Evolutionary conservation across 2,329 filamentous ascomycete genomes (phyloP).

Genomic region (Coccinonectria pachysandricola): DNA sequence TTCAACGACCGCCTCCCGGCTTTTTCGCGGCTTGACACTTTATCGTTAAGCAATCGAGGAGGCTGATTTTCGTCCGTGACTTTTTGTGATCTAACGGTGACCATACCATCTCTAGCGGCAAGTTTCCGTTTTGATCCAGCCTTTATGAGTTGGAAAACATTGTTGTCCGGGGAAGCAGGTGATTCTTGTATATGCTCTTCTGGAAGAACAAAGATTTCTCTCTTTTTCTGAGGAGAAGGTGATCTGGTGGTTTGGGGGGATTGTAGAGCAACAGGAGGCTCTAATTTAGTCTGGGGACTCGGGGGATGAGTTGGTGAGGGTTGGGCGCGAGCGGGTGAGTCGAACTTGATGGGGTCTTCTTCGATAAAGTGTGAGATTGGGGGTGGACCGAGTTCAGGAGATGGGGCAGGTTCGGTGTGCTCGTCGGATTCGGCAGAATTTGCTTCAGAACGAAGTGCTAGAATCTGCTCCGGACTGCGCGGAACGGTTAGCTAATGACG

Average conservation of each 20-base stretch:
- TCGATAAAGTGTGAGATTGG: slow-evolving; percentile 50
- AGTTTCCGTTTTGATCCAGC: slow-evolving; percentile 49
- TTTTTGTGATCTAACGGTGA: slow-evolving; percentile 20
- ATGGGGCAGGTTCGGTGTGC: too few relatives aligned
- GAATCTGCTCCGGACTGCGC: slow-evolving; percentile 48
- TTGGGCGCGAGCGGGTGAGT: slow-evolving; percentile 30
- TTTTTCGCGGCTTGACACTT: slow-evolving; percentile 24
- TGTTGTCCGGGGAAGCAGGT: slow-evolving; percentile 4
- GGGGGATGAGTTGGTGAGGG: slow-evolving; percentile 5
- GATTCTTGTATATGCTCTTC: slow-evolving; percentile 2
- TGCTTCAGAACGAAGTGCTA: slow-evolving; percentile 43
- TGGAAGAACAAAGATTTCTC: slow-evolving; percentile 4
- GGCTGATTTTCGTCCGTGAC: slow-evolving; percentile 20
- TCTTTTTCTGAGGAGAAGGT: slow-evolving; percentile 21
- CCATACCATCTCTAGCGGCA: slow-evolving; percentile 43
- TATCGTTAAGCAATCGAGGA: slow-evolving; percentile 13
- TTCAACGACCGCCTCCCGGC: slow-evolving; percentile 34
- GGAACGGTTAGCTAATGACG: slow-evolving; percentile 21
- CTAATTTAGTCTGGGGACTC: slow-evolving; percentile 18
- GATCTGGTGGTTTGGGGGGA: slow-evolving; percentile 19
- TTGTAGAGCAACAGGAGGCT: slow-evolving; percentile 21
- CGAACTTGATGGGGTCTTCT: slow-evolving; percentile 42
- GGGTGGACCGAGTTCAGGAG: slow-evolving; percentile 58
- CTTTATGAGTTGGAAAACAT: slow-evolving; percentile 25
- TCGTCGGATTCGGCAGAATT: slow-evolving; percentile 39